Conservation (phyloP, 2,329 filamentous ascomycete species). For the Pseudogymnoascus sp. region DNA sequence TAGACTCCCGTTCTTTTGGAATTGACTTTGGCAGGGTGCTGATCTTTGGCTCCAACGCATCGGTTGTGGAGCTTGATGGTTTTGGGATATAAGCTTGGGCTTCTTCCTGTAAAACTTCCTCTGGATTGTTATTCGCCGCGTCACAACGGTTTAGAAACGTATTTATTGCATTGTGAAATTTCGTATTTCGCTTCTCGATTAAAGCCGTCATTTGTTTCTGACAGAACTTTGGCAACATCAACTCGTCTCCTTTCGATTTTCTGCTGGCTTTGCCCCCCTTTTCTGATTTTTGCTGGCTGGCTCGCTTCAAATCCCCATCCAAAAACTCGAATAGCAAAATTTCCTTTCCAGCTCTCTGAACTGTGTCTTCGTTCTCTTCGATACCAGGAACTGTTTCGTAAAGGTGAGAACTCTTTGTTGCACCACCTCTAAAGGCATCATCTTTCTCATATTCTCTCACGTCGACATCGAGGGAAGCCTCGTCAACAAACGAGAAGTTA, state of each 20-base stretch:
- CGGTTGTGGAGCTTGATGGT: slow-evolving; percentile 39
- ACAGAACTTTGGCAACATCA: slow-evolving; percentile 88
- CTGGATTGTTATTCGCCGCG: slow-evolving; percentile 57
- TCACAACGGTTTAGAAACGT: slow-evolving; percentile 68
- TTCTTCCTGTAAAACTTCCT: slow-evolving; percentile 52
- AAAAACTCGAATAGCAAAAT: slow-evolving; percentile 87
- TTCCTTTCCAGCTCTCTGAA: slow-evolving; percentile 41
- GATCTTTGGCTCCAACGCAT: slow-evolving; percentile 26
- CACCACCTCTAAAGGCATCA: slow-evolving; percentile 51
- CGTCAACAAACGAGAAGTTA: slow-evolving; percentile 79
- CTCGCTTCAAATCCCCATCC: slow-evolving; percentile 80
- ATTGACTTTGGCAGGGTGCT: slow-evolving; percentile 57
- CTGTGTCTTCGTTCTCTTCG: slow-evolving; percentile 18
- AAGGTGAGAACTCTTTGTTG: slow-evolving; percentile 37
- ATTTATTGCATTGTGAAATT: slow-evolving; percentile 72
- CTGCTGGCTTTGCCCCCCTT: slow-evolving; percentile 65
- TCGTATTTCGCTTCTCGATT: slow-evolving; percentile 82
- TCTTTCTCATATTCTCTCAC: slow-evolving; percentile 60
- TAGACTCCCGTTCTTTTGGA: slow-evolving; percentile 68
- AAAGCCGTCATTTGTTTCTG: slow-evolving; percentile 85
- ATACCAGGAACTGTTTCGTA: slow-evolving; percentile 32
- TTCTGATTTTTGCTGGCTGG: slow-evolving; percentile 51
- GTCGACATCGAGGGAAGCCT: slow-evolving; percentile 73
- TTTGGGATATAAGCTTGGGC: slow-evolving; percentile 54
- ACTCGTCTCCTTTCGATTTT: slow-evolving; percentile 64